Evolutionary conservation across 495 filamentous ascomycete species (phyloP).

Genomic region (Sabuloglossum arenarium): DNA sequence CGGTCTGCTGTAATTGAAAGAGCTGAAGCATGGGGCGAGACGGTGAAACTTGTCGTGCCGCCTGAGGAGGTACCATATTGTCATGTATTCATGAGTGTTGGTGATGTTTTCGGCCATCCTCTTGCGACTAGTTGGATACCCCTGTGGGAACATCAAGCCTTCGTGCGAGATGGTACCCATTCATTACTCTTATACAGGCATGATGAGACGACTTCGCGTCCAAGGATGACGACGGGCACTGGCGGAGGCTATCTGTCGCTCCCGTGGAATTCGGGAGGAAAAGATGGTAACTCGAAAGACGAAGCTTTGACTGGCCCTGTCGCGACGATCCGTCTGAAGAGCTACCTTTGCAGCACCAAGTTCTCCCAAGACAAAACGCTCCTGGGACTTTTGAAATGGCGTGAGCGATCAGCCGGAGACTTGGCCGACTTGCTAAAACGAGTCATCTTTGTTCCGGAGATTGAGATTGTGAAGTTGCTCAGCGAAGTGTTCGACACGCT

Average conservation of each 20-base stretch:
- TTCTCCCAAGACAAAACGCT: constrained; percentile 89
- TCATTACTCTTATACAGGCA: constrained; percentile 67
- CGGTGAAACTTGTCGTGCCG: constrained; percentile 60
- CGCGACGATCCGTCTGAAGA: constrained; percentile 57
- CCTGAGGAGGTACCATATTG: constrained; percentile 62
- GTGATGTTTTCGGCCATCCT: constrained; percentile 63
- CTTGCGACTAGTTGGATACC: constrained; percentile 88
- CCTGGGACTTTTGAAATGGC: constrained; percentile 70
- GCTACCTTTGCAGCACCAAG: constrained; percentile 83
- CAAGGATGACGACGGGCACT: constrained; percentile 22
- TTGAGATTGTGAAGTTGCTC: constrained; percentile 88
- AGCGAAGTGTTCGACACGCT: constrained; percentile 79
- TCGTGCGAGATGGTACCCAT: constrained; percentile 72
- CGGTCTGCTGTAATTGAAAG: constrained; percentile 61
- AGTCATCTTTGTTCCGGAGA: constrained; percentile 84
- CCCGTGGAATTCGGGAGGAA: constrained; percentile 49
- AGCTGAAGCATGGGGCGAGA: constrained; percentile 69
- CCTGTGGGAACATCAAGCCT: constrained; percentile 80
- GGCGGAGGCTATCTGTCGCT: constrained; percentile 69
- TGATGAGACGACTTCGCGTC: constrained; percentile 58
- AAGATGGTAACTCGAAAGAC: constrained; percentile 45
- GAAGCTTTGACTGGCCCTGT: constrained; percentile 52
- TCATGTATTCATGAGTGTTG: constrained; percentile 76
- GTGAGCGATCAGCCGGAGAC: constrained; percentile 44
- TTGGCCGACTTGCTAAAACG: constrained; percentile 54